These are phyloP conservation scores for Exophiala mesophila DNA, from an alignment of 2,329 filamentous ascomycete species.

Conservation along the genomic window DNA sequence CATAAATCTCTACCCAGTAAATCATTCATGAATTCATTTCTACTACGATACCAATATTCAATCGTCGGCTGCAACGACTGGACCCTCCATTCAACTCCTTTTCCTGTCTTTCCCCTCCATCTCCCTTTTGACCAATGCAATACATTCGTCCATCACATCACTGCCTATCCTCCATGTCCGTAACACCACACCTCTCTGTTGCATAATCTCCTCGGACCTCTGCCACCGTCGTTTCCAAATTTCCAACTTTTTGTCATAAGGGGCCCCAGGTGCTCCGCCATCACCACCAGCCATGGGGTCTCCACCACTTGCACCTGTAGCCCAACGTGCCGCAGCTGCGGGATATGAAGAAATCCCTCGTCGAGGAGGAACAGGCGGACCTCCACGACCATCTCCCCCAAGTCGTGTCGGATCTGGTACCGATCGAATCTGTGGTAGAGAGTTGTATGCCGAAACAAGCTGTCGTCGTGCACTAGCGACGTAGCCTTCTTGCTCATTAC, in stretches of 20 bases:
- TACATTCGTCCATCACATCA: slow-evolving; percentile 42
- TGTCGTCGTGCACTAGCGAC: slow-evolving; percentile 24
- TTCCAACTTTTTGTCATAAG: slow-evolving; percentile 45
- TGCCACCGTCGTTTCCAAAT: slow-evolving; percentile 47
- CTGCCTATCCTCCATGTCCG: slow-evolving; percentile 43
- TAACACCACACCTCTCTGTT: slow-evolving; percentile 39
- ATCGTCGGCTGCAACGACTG: too few species aligned
- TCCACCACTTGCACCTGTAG: slow-evolving; percentile 23
- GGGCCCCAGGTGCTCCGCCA: slow-evolving; percentile 12
- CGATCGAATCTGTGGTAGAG: slow-evolving; percentile 26
- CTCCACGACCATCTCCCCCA: slow-evolving; percentile 22
- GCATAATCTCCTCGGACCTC: slow-evolving; percentile 40
- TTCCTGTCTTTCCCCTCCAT: slow-evolving; percentile 20
- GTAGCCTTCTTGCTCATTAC: slow-evolving; percentile 23
- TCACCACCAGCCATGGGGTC: slow-evolving; percentile 22
- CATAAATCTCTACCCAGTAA: too few species aligned
- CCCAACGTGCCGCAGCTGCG: slow-evolving; percentile 30
- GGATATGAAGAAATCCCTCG: slow-evolving; percentile 28
- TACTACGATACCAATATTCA: too few species aligned
- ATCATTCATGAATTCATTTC: slow-evolving; percentile 1
- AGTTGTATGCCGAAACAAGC: slow-evolving; percentile 23
- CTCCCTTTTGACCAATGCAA: slow-evolving; percentile 40
- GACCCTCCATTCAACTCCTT: too few species aligned
- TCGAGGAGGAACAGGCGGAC: slow-evolving; percentile 30
- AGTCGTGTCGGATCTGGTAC: slow-evolving; percentile 26